phyloP scores from a whole-genome alignment of 1,139 yeast genomes.

The Taiozyma sp. region DNA sequence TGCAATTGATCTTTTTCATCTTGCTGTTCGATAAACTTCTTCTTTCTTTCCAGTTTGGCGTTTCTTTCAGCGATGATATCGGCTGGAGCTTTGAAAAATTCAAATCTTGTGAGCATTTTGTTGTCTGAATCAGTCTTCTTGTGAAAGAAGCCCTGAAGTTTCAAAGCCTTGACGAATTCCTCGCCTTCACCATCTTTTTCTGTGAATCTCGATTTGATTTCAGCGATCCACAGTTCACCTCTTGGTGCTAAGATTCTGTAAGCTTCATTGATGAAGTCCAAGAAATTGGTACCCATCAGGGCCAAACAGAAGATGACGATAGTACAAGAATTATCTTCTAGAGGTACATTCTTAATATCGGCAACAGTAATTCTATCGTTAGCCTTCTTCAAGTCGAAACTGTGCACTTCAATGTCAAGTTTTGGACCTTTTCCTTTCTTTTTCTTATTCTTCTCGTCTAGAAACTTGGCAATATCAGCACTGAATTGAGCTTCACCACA shows the following conservation, averaged over 20 bases:
- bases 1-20: slow-evolving; percentile 56
- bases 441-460: slow-evolving; percentile 34
- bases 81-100: slow-evolving; percentile 81
- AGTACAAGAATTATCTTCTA: slow-evolving; percentile 71
- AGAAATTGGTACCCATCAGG: slow-evolving; percentile 93
- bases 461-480: slow-evolving; percentile 51
- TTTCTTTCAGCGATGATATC: slow-evolving; percentile 64
- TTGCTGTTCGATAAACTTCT: slow-evolving; percentile 70
- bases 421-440: slow-evolving; percentile 27
- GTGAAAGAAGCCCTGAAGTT: slow-evolving; percentile 80
- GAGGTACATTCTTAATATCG: slow-evolving; percentile 87
- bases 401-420: slow-evolving; percentile 62
- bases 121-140: slow-evolving; percentile 82
- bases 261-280: slow-evolving; percentile 90
- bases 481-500: slow-evolving; percentile 96
- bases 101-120: slow-evolving; percentile 93
- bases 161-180: slow-evolving; percentile 76
- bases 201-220: slow-evolving; percentile 85
- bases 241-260: slow-evolving; percentile 80
- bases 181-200: slow-evolving; percentile 63
- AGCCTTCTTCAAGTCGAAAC: slow-evolving; percentile 84
- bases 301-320: slow-evolving; percentile 90
- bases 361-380: slow-evolving; percentile 92
- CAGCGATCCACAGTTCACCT: slow-evolving; percentile 97
- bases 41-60: slow-evolving; percentile 58